Base-by-base conservation (phyloP, 495 filamentous ascomycete genomes). In the Trichoderma parareesei region DNA sequence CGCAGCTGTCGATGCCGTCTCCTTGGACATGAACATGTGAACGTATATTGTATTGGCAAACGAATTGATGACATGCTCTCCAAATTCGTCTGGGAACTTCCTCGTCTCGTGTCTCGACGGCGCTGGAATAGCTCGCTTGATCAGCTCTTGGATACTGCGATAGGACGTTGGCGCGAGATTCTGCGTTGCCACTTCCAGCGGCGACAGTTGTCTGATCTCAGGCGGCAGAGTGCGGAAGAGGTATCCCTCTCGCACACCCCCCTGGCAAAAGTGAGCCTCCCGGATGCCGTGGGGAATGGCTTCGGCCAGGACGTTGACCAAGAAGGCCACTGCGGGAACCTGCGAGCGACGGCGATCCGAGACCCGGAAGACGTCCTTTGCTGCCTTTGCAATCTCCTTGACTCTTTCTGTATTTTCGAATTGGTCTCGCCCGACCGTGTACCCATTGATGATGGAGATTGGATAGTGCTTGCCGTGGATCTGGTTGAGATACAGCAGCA, bases 381-480 rank as follows among this genome's bases (percentile, higher is more conserved):
- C 73, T 7, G 75, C 72, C 10, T 72, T 67, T 2, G 76, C 73
- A 14, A 75, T 73, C 0, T 71, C 65, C 65, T 84, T 72, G n/a
- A 87, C 75, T 16, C 69, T 67, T 20, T 77, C 74, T 0, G 81
- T 83, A 65, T 82, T 71, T 41, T 78, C 73, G 67, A 90, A 90
- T n/a, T 81, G 74, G 5, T 72, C 67, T 33, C 74, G 77, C 2
- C 68, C 72, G 0, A 81, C 84, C 5, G 76, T 76, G 69, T 89
- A 90, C 0, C 88, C 88, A 66, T 91, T 91, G 77, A 91, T 88
- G 67, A 90, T 85, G 1, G 88, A 86, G 16, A 91, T 85, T 3
- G 88, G 88, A 69, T 91, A 91, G 2, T 81, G 82, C 35, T 76
- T 69, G 27, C 81, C 76, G 2, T 71, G 71, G 27, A 84, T 80